Evolutionary conservation across 805 yeast genomes (phyloP).

Genomic region (Komagataella pastoris): DNA sequence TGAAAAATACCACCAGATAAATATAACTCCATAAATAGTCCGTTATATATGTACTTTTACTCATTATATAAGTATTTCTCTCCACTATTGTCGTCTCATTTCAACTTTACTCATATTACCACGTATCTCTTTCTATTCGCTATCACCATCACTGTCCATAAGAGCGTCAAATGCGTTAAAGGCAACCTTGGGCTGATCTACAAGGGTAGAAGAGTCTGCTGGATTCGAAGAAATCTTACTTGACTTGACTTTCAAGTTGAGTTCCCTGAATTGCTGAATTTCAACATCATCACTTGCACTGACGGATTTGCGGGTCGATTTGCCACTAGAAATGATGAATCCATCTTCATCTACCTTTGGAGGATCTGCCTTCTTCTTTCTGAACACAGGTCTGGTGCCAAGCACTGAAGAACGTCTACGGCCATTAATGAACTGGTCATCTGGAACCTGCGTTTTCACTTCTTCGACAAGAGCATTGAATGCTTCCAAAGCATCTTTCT

Average conservation of each 20-base stretch:
- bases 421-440: constrained; percentile 11
- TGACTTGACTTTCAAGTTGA: constrained; percentile 46
- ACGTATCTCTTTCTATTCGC: constrained; percentile 26
- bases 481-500: constrained; percentile 48
- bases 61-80: background rate
- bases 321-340: constrained; percentile 41
- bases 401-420: constrained; percentile 7
- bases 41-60: background rate
- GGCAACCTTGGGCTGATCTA: constrained; percentile 49
- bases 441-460: constrained; percentile 26
- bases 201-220: constrained; percentile 52
- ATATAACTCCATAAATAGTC: background rate
- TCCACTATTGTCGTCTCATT: background rate
- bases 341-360: constrained; percentile 62
- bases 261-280: constrained; percentile 31
- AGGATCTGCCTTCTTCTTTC: constrained; percentile 37
- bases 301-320: constrained; percentile 25
- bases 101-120: background rate
- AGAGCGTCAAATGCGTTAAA: constrained; percentile 80
- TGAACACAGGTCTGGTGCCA: constrained; percentile 26
- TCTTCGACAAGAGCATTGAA: constrained; percentile 56
- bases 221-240: constrained; percentile 66
- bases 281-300: constrained; percentile 35
- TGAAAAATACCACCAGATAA: background rate
- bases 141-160: constrained; percentile 32